Evolutionary conservation across 2,329 filamentous ascomycete genomes (phyloP).

Genomic region (Botrytis sinoallii): DNA sequence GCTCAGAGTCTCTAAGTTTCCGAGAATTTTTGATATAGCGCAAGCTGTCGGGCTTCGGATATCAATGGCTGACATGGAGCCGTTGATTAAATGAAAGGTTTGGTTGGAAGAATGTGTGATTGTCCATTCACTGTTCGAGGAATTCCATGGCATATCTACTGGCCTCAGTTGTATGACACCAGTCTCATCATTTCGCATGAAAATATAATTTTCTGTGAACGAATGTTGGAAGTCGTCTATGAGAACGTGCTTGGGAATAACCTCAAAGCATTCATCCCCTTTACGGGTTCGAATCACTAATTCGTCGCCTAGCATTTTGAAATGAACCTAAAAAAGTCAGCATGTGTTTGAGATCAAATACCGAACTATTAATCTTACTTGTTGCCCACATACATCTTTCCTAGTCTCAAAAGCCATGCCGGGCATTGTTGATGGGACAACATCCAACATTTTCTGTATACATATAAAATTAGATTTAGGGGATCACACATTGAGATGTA

Average conservation of each 20-base stretch:
- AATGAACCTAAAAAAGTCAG: slow-evolving; percentile 36
- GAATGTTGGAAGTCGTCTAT: slow-evolving; percentile 22
- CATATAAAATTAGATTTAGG: slow-evolving; percentile 13
- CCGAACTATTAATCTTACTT: slow-evolving; percentile 24
- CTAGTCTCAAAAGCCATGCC: slow-evolving; percentile 41
- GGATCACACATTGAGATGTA: neutral
- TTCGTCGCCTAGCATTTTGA: slow-evolving; percentile 31
- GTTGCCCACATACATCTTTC: slow-evolving; percentile 30
- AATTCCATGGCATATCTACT: slow-evolving; percentile 34
- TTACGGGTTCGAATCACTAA: slow-evolving; percentile 35
- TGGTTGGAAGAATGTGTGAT: slow-evolving; percentile 9
- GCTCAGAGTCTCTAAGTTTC: slow-evolving; percentile 38
- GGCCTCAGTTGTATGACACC: slow-evolving; percentile 28
- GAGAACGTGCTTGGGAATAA: slow-evolving; percentile 20
- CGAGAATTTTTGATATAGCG: slow-evolving; percentile 38
- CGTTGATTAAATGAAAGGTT: slow-evolving; percentile 27
- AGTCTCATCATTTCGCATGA: slow-evolving; percentile 20
- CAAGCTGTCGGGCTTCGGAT: slow-evolving; percentile 39
- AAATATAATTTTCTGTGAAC: slow-evolving; percentile 23
- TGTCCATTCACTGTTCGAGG: slow-evolving; percentile 33
- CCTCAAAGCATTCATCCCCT: slow-evolving; percentile 20
- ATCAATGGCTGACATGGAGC: slow-evolving; percentile 36
- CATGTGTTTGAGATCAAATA: neutral
- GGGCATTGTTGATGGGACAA: slow-evolving; percentile 36
- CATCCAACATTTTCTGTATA: slow-evolving; percentile 20